Evolutionary conservation across 78 protist genomes (phyloP).

Genomic region (Dictyostelium discoideum): DNA sequence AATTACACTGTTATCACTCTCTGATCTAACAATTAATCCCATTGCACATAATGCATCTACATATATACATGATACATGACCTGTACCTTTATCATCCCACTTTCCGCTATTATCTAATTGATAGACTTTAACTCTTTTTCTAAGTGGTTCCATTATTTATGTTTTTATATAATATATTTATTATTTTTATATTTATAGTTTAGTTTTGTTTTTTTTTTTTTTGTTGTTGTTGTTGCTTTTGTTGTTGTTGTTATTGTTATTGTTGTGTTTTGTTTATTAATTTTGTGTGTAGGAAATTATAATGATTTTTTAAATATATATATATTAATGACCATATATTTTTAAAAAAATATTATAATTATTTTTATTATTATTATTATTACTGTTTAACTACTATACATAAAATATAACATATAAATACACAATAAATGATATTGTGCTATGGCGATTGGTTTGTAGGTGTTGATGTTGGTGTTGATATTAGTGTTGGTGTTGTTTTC

Average conservation of each 20-base stretch:
- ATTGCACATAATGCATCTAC: constrained; percentile 9
- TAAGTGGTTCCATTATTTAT: constrained; percentile 14
- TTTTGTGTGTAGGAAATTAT: no score
- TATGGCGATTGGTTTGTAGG: not conserved
- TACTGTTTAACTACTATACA: not conserved
- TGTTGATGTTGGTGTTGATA: not conserved
- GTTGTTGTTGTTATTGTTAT: not conserved
- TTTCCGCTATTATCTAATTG: constrained; percentile 57
- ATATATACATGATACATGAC: constrained; percentile 61
- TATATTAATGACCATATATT: not conserved
- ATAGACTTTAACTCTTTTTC: constrained; percentile 74
- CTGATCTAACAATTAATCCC: constrained; percentile 64
- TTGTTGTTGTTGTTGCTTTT: not conserved
- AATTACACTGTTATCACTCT: constrained; percentile 40
- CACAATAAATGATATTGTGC: not conserved
- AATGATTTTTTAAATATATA: no score
- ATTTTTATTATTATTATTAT: no score
- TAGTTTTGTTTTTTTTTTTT: no score
- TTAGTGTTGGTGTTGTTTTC: not conserved
- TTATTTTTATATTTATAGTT: no score
- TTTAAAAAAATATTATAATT: no score
- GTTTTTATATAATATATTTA: no score
- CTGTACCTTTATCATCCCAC: constrained; percentile 85
- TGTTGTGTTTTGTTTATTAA: not conserved
- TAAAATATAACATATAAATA: not conserved